Evolutionary conservation across 352 stramenopile genomes (phyloP).

Genomic region (Phytophthora sansomeana): DNA sequence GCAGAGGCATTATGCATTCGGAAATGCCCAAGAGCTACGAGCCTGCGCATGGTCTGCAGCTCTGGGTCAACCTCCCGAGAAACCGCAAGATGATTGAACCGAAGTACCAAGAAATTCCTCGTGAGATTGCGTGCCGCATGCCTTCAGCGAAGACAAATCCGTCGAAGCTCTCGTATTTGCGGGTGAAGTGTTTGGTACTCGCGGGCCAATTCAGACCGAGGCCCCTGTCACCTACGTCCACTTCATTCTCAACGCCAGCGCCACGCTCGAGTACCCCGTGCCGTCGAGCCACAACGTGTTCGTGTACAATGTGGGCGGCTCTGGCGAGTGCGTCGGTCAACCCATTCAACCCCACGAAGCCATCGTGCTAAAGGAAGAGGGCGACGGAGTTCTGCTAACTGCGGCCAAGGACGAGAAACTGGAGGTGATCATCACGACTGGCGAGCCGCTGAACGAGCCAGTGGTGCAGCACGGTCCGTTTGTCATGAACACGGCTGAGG

Average conservation of each 20-base stretch:
- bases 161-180: slow-evolving; percentile 62
- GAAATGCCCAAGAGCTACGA: slow-evolving; percentile 52
- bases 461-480: slow-evolving; percentile 69
- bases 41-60: slow-evolving; percentile 48
- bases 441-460: slow-evolving; percentile 54
- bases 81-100: slow-evolving; percentile 51
- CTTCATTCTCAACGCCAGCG: slow-evolving; percentile 47
- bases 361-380: slow-evolving; percentile 47
- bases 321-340: slow-evolving; percentile 33
- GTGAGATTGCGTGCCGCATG: slow-evolving; percentile 53
- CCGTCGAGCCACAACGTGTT: slow-evolving; percentile 50
- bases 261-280: slow-evolving; percentile 51
- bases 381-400: slow-evolving; percentile 48
- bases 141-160: slow-evolving; percentile 46
- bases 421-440: slow-evolving; percentile 52
- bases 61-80: slow-evolving; percentile 62
- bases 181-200: slow-evolving; percentile 52
- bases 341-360: slow-evolving; percentile 41
- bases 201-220: slow-evolving; percentile 50
- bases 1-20: slow-evolving; percentile 57
- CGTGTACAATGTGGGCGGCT: slow-evolving; percentile 47
- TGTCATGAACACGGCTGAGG: slow-evolving; percentile 61
- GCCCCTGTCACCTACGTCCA: slow-evolving; percentile 62
- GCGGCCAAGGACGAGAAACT: slow-evolving; percentile 26
- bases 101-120: slow-evolving; percentile 62